phyloP scores from a whole-genome alignment of 768 basidiomycete genomes.

The Russula sp. region DNA sequence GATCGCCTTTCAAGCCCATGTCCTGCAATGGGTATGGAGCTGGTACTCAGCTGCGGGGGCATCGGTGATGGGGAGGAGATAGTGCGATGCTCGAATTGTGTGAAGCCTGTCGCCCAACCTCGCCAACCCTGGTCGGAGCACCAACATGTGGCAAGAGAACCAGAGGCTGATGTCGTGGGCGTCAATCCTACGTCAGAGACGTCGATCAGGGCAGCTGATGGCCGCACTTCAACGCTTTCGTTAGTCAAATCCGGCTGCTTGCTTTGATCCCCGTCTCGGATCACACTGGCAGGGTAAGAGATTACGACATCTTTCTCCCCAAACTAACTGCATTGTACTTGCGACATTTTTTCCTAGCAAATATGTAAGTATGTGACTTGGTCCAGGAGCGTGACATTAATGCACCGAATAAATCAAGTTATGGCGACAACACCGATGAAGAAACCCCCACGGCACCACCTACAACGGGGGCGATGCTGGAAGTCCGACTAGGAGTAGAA shows the following conservation, averaged over 20 bases:
- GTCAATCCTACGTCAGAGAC: background rate
- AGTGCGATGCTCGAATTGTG: background rate
- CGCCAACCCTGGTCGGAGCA: background rate
- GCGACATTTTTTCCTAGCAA: constrained; percentile 21
- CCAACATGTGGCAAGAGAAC: background rate
- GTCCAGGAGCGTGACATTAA: background rate
- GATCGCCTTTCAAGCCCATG: background rate
- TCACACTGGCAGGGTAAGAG: constrained; percentile 26
- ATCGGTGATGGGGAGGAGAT: constrained; percentile 7
- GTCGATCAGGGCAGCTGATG: constrained; percentile 12
- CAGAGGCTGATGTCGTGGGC: background rate
- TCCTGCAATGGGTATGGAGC: background rate
- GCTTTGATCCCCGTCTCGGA: constrained; percentile 8
- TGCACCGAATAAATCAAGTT: constrained; percentile 26
- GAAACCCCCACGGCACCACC: too few species aligned
- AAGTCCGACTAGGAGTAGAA: constrained; percentile 6
- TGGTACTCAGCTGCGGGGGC: background rate
- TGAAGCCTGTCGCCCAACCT: constrained; percentile 8
- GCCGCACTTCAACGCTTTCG: constrained; percentile 16
- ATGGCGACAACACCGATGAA: constrained; percentile 10
- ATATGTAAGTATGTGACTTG: background rate
- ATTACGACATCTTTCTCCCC: constrained; percentile 25
- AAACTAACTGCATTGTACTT: background rate
- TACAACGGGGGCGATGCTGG: too few species aligned
- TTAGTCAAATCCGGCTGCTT: constrained; percentile 14